Conservation (phyloP, 2,329 filamentous ascomycete genomes). For the Leptodontidium sp. region DNA sequence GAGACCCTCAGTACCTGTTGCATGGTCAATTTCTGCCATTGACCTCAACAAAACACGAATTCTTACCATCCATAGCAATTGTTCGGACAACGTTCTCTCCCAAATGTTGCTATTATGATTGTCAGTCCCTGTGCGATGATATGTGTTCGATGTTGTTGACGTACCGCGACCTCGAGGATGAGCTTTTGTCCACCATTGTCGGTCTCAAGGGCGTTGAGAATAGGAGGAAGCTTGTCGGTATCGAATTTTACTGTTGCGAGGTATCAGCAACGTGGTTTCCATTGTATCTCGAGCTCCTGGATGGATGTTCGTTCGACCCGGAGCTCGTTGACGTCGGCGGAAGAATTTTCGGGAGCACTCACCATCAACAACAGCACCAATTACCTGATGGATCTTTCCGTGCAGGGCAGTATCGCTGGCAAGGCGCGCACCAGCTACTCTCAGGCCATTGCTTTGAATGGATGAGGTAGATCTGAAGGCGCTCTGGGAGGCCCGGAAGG, state of each 20-base stretch:
- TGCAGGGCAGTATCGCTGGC: constrained; percentile 64
- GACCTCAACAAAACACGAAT: constrained; percentile 21
- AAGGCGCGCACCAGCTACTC: constrained; percentile 58
- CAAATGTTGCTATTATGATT: constrained; percentile 84
- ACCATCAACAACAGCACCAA: constrained; percentile 99
- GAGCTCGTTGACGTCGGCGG: constrained; percentile 40
- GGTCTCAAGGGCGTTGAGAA: constrained; percentile 96
- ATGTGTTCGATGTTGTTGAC: constrained; percentile 46
- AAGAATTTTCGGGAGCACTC: constrained; percentile 58
- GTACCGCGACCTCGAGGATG: constrained; percentile 94
- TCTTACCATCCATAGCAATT: constrained; percentile 99
- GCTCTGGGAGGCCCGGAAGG: constrained; percentile 66
- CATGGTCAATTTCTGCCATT: constrained; percentile 39
- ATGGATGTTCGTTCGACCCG: constrained; percentile 29
- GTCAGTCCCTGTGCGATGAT: constrained; percentile 49
- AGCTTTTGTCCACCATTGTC: constrained; percentile 93
- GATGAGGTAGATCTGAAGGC: constrained; percentile 64
- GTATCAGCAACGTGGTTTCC: constrained; percentile 45
- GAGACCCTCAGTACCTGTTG: constrained; percentile 96
- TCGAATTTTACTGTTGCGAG: constrained; percentile 88
- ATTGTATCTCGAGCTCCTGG: constrained; percentile 32
- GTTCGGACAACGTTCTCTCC: constrained; percentile 98
- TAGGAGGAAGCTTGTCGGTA: constrained; percentile 88
- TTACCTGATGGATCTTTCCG: constrained; percentile 83
- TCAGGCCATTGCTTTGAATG: constrained; percentile 56